A percentile compares a stretch with the other conserved stretches of the same genome.
Evolutionary conservation across 2,329 filamentous ascomycete genomes (phyloP).

Genomic region (Trichoderma harzianum): DNA sequence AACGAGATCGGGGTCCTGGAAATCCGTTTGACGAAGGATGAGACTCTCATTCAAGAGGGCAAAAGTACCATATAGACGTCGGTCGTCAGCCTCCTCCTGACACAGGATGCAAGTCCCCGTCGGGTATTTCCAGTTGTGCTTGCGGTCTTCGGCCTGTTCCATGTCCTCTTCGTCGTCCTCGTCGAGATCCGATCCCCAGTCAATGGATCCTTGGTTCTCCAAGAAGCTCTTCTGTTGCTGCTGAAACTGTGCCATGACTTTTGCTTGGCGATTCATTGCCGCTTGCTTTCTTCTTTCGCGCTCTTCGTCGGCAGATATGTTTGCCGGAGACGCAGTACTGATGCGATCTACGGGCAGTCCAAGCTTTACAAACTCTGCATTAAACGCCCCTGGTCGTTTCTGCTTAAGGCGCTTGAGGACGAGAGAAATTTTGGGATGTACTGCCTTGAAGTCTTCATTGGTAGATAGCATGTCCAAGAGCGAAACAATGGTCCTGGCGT

Average conservation of each 20-base stretch:
- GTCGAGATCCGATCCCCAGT: conserved; percentile 79
- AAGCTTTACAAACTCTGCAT: conserved; percentile 60
- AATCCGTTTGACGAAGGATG: conserved; percentile 81
- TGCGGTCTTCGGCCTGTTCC: conserved; percentile 59
- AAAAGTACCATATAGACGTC: conserved; percentile 87
- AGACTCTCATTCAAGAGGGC: conserved; percentile 82
- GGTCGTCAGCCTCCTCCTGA: conserved; percentile 92
- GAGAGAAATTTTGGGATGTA: conserved; percentile 77
- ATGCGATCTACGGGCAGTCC: conserved; percentile 73
- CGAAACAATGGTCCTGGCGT: conserved; percentile 60
- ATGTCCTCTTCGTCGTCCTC: conserved; percentile 66
- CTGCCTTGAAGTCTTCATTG: conserved; percentile 75
- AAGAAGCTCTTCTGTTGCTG: conserved; percentile 95
- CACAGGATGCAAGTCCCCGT: conserved; percentile 92
- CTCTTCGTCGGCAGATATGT: conserved; percentile 65
- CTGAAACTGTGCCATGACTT: conserved; percentile 97
- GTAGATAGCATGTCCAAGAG: conserved; percentile 59
- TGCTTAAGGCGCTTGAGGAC: conserved; percentile 83
- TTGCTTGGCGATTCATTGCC: conserved; percentile 82
- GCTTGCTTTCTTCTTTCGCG: conserved; percentile 85
- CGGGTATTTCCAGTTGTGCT: conserved; percentile 77
- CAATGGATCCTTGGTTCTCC: conserved; percentile 79
- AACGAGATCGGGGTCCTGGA: conserved; percentile 77
- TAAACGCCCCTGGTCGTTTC: conserved; percentile 71
- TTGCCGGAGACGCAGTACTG: conserved; percentile 77